These are phyloP conservation scores for Conticribra guillardii DNA, from an alignment of 108 stramenopile species.

Conservation along the genomic window DNA sequence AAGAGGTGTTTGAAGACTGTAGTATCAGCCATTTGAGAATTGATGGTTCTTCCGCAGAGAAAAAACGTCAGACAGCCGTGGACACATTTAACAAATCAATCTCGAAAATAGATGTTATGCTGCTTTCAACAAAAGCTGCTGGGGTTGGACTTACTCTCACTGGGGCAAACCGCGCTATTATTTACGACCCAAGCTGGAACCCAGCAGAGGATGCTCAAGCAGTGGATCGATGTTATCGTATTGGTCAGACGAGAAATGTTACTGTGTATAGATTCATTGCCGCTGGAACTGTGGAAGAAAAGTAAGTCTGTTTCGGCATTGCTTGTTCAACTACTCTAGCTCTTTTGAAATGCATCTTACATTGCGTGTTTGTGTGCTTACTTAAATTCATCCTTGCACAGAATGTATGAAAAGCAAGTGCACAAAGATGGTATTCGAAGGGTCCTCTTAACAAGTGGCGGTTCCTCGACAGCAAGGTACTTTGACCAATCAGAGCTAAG, in stretches of 20 bases:
- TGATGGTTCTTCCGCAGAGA: conserved; percentile 91
- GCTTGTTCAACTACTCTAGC: no score
- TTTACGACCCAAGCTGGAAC: conserved; percentile 88
- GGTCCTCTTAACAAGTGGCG: conserved; percentile 51
- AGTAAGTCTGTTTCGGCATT: no score
- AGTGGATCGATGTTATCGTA: conserved; percentile 86
- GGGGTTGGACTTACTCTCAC: conserved; percentile 89
- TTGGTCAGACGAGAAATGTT: conserved; percentile 93
- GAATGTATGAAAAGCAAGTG: conserved; percentile 69
- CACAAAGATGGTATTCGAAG: conserved; percentile 86
- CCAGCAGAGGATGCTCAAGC: conserved; percentile 96
- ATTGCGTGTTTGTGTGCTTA: background rate
- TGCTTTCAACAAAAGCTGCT: conserved; percentile 87
- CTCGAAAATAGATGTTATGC: conserved; percentile 67
- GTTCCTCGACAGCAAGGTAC: conserved; percentile 68
- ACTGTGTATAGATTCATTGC: conserved; percentile 95
- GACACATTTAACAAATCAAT: conserved; percentile 88
- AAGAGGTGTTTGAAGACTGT: conserved; percentile 38
- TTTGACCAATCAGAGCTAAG: conserved; percentile 71
- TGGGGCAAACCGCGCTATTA: conserved; percentile 48
- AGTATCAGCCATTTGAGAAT: conserved; percentile 68
- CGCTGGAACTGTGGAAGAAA: conserved; percentile 92
- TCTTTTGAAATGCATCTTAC: no score
- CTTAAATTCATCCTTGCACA: background rate
- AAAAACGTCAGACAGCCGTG: conserved; percentile 82